Conservation (phyloP, 164 flowering plant species). For the Vitis amurensis region DNA sequence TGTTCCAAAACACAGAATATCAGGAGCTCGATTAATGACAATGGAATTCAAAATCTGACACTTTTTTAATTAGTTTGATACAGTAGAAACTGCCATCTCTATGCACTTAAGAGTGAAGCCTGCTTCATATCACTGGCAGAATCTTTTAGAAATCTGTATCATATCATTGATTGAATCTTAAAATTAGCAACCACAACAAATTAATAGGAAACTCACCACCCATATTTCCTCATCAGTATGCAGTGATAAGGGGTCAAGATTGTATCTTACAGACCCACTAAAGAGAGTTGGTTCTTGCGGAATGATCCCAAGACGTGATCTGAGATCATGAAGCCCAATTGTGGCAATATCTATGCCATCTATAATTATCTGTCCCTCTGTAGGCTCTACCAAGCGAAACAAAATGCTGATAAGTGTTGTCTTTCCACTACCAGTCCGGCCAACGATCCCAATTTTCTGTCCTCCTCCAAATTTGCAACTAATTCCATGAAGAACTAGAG, state of each 20-base stretch:
- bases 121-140: too few relatives aligned
- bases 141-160: too few relatives aligned
- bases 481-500: slow-evolving; percentile 70
- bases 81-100: too few relatives aligned
- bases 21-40: too few relatives aligned
- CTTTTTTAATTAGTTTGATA: too few relatives aligned
- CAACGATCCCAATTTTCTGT: slow-evolving; percentile 75
- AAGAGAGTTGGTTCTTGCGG: slow-evolving; percentile 82
- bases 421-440: slow-evolving; percentile 86
- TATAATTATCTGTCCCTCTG: slow-evolving; percentile 50
- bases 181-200: too few relatives aligned
- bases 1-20: too few relatives aligned
- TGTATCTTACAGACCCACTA: slow-evolving; percentile 61
- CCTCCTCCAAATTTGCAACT: slow-evolving; percentile 66
- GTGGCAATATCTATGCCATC: slow-evolving; percentile 61
- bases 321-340: slow-evolving; percentile 75
- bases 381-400: slow-evolving; percentile 72
- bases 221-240: slow-evolving; percentile 62
- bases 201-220: slow-evolving; percentile 43
- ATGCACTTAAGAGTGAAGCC: too few relatives aligned
- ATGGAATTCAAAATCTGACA: too few relatives aligned
- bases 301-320: slow-evolving; percentile 63
- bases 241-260: slow-evolving; percentile 59
- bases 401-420: slow-evolving; percentile 64
- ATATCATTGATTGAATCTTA: too few relatives aligned